Conservation (phyloP, 257 asterid genomes). For the Nicotiana benthamiana region DNA sequence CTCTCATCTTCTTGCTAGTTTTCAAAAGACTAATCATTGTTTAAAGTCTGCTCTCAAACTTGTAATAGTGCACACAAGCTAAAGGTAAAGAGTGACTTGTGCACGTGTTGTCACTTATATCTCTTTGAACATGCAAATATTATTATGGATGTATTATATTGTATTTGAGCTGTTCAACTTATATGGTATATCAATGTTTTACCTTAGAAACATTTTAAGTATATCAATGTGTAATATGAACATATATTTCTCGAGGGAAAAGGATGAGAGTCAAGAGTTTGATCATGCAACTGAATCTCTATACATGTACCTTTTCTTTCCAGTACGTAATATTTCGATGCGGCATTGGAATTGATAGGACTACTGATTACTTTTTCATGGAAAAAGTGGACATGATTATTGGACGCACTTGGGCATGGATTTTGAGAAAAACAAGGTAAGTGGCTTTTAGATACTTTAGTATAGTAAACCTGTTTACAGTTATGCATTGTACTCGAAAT, state of each 20-base stretch:
- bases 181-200: neutral
- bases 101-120: neutral
- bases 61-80: neutral
- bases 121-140: neutral
- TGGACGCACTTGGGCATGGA: slow-evolving; percentile 74
- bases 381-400: slow-evolving; percentile 87
- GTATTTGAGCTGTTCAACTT: slow-evolving; percentile 1
- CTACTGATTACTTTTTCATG: slow-evolving; percentile 81
- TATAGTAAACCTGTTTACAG: neutral
- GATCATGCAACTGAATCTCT: slow-evolving; percentile 15
- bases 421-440: slow-evolving; percentile 71
- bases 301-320: slow-evolving; percentile 4
- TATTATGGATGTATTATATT: neutral
- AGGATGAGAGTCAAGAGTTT: slow-evolving; percentile 9
- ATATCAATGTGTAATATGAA: neutral
- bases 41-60: neutral
- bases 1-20: neutral
- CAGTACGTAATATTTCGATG: slow-evolving; percentile 92
- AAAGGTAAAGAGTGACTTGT: neutral
- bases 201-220: neutral
- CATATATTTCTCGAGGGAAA: neutral
- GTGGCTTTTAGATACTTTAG: slow-evolving; percentile 27
- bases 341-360: slow-evolving; percentile 89
- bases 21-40: neutral
- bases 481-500: neutral